Conservation (phyloP, 2,329 filamentous ascomycete species). For the Fusarium sororula region DNA sequence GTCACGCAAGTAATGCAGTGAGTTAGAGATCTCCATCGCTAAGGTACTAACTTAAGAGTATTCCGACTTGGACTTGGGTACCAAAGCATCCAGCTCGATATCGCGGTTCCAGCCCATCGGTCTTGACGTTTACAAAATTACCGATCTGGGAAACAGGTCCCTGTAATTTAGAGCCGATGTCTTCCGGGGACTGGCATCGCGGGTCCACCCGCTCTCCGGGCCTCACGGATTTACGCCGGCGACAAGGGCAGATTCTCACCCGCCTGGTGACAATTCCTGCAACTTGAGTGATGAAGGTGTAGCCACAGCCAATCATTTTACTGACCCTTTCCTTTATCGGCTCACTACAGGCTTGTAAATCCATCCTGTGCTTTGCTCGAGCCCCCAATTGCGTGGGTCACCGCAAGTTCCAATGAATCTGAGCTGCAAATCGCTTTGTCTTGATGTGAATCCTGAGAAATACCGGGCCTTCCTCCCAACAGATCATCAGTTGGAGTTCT, state of each 20-base stretch:
- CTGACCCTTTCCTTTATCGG: not conserved
- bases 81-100: not conserved
- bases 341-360: not conserved
- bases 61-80: not conserved
- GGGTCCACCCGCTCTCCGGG: slow-evolving; percentile 5
- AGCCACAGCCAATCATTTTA: slow-evolving; percentile 7
- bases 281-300: not conserved
- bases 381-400: not conserved
- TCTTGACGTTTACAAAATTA: not conserved
- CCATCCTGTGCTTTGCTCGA: not conserved
- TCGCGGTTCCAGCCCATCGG: not conserved
- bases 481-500: not conserved
- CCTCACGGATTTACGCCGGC: slow-evolving; percentile 19
- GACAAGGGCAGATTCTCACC: slow-evolving; percentile 5
- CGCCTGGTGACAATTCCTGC: not conserved
- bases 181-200: slow-evolving; percentile 3
- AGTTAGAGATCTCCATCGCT: not conserved
- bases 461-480: not conserved
- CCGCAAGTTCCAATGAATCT: not conserved
- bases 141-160: slow-evolving; percentile 9
- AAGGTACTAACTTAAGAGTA: not conserved
- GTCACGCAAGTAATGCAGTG: not conserved
- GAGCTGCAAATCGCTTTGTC: not conserved
- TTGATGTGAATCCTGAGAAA: not conserved
- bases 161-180: slow-evolving; percentile 15